A percentile compares a stretch with the other conserved stretches of the same genome.
phyloP scores from a whole-genome alignment of 2,329 filamentous ascomycete species.

The Teratosphaeria destructans region DNA sequence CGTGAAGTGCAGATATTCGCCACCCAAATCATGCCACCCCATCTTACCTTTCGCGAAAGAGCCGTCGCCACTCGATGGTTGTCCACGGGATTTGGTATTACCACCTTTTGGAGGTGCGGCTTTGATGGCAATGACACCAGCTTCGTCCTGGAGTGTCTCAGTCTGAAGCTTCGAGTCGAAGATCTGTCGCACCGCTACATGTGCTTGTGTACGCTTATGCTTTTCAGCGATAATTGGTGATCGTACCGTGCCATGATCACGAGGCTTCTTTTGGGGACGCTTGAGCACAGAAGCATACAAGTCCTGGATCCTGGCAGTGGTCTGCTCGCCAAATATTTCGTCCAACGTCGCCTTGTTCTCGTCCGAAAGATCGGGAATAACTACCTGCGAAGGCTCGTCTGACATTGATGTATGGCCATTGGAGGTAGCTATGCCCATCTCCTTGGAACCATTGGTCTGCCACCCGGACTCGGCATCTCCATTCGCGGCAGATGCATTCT shows the following conservation, averaged over 20 bases:
- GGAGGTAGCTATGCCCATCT: background rate
- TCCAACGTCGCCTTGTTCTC: conserved; percentile 30
- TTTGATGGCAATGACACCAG: conserved; percentile 51
- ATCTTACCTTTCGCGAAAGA: conserved; percentile 31
- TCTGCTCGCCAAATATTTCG: conserved; percentile 42
- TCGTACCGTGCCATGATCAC: conserved; percentile 44
- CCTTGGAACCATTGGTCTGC: background rate
- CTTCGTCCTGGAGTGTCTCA: conserved; percentile 59
- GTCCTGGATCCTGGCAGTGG: conserved; percentile 40
- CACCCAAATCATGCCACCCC: conserved; percentile 57
- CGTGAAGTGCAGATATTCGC: conserved; percentile 79
- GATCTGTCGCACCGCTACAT: conserved; percentile 61
- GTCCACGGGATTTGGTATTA: conserved; percentile 4
- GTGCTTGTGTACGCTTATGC: conserved; percentile 50
- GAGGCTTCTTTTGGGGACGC: conserved; percentile 45
- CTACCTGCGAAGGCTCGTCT: background rate
- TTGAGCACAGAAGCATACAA: conserved; percentile 46
- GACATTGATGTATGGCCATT: background rate
- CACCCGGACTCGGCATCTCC: background rate
- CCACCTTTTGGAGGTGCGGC: conserved; percentile 27
- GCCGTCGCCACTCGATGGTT: conserved; percentile 8
- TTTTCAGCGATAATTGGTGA: conserved; percentile 50
- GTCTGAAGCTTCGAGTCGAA: conserved; percentile 74
- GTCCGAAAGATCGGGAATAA: conserved; percentile 23
- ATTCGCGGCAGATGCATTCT: conserved; percentile 7